Base-by-base conservation (phyloP, 768 basidiomycete genomes). In the Punctularia strigosozonata region DNA sequence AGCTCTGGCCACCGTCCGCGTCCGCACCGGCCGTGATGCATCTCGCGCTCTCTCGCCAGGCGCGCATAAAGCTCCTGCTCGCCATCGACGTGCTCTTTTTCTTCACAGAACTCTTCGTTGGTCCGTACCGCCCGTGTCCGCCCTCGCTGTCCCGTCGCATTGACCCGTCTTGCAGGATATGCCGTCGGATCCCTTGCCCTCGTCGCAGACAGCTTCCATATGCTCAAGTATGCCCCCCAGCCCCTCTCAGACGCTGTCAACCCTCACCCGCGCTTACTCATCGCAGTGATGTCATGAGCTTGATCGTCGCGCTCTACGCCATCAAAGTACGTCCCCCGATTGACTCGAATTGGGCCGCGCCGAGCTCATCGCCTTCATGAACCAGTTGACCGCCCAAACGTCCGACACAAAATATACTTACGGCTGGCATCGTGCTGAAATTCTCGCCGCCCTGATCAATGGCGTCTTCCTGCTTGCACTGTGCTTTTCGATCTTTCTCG, bases 341-440 rank as follows among this genome's bases (percentile, higher is more conserved):
- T 36, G 18, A 20, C 41, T 31, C 18, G 32, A 38, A 39, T 21
- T 38, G 18, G 35, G 43, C 33, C 40, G 37, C 34, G n/a, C n/a
- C n/a, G n/a, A n/a, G 14, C 23, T 19, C 21, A 6, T 36, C 24
- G 39, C 39, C 26, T 47, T 15, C 51, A 28, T 7, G 8, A 32
- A 12, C 14, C 48, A 91, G 84, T 68, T 90, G 40, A 77, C 83
- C 25, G 66, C 68, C 25, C 66, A 67, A 40, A 71, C 64, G 22
- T 63, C 61, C 23, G 75, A 82, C 59, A 72, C 82, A 21, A 73
- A 78, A 36, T 95, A 95, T 59, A 90, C 94, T 4, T 98, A 98
- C 56, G 94, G 92, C n/a, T 98, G 92, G 94, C 92, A 98, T 59
- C 72, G 95, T 45, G 95, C 95, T 14, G 92, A 95, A 55, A 92